Evolutionary conservation across 1,139 yeast species (phyloP).

Genomic region (Yarrowia galli): DNA sequence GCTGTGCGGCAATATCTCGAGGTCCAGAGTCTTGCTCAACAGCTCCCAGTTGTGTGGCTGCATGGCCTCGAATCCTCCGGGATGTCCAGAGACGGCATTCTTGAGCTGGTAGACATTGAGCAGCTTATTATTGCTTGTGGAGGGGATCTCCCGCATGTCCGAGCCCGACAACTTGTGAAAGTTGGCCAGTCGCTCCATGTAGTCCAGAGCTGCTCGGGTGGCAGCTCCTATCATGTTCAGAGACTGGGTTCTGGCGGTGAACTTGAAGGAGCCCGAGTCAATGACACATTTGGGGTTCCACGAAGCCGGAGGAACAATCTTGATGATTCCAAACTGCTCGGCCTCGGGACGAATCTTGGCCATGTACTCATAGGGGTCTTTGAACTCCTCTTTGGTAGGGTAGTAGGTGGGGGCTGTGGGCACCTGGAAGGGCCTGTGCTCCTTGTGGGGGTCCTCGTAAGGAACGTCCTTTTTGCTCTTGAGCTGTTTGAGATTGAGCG

Average conservation of each 20-base stretch:
- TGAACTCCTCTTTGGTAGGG: slow-evolving; percentile 56
- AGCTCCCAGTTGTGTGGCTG: slow-evolving; percentile 46
- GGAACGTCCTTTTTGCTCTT: slow-evolving; percentile 37
- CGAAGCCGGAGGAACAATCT: slow-evolving; percentile 62
- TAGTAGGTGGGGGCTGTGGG: slow-evolving; percentile 59
- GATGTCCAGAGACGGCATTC: slow-evolving; percentile 46
- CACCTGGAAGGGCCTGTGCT: slow-evolving; percentile 46
- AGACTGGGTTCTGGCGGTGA: slow-evolving; percentile 63
- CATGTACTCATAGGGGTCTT: slow-evolving; percentile 58
- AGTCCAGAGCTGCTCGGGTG: slow-evolving; percentile 51
- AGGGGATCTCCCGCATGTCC: slow-evolving; percentile 47
- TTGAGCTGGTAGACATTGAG: slow-evolving; percentile 49
- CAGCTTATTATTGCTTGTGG: slow-evolving; percentile 44
- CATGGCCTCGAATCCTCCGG: slow-evolving; percentile 45
- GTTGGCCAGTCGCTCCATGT: slow-evolving; percentile 50
- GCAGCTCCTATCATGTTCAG: slow-evolving; percentile 56
- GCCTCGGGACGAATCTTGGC: slow-evolving; percentile 60
- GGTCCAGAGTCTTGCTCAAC: slow-evolving; percentile 43
- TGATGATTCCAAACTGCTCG: slow-evolving; percentile 70
- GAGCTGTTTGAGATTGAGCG: slow-evolving; percentile 37
- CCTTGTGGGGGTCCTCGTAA: slow-evolving; percentile 43
- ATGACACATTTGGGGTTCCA: slow-evolving; percentile 55
- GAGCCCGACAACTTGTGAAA: slow-evolving; percentile 48
- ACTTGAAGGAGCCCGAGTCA: slow-evolving; percentile 59
- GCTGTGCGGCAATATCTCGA: slow-evolving; percentile 41